Evolutionary conservation across 73 alveolate species (phyloP).

Genomic region (Tetrahymena elliotti): DNA sequence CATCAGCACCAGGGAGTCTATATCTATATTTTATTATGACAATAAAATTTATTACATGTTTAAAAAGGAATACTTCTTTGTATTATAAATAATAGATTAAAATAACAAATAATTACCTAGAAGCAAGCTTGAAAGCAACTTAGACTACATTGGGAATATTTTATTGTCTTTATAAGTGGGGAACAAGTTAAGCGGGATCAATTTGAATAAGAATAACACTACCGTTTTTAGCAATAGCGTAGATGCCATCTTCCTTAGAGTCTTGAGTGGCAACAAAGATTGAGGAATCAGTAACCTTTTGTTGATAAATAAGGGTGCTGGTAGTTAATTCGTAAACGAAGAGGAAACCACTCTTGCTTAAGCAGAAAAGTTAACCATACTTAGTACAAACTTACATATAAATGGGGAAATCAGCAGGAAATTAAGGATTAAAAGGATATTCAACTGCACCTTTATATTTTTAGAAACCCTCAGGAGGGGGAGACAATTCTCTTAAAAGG

Average conservation of each 20-base stretch:
- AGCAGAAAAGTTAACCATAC: constrained; percentile 85
- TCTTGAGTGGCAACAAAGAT: constrained; percentile 78
- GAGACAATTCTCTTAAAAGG: constrained; percentile 83
- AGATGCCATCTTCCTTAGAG: constrained; percentile 70
- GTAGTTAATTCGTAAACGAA: constrained; percentile 82
- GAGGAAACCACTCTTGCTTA: constrained; percentile 85
- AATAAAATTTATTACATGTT: not conserved
- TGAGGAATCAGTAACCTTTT: constrained; percentile 80
- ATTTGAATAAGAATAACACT: constrained; percentile 69
- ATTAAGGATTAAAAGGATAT: constrained; percentile 77
- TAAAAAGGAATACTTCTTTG: too few relatives aligned
- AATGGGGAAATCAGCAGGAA: constrained; percentile 93
- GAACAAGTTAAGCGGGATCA: constrained; percentile 71
- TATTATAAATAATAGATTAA: too few relatives aligned
- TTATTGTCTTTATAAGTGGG: constrained; percentile 76
- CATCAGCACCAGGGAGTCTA: constrained; percentile 93
- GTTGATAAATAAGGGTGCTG: constrained; percentile 77
- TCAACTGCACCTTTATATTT: constrained; percentile 83
- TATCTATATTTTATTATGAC: constrained; percentile 48
- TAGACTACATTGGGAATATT: constrained; percentile 85
- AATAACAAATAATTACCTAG: not conserved
- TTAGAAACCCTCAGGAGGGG: constrained; percentile 71
- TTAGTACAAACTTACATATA: constrained; percentile 78
- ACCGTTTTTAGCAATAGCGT: constrained; percentile 88
- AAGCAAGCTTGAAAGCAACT: constrained; percentile 89